Conservation (phyloP, 106 monocot species). For the Acanthochlamys bracteata region DNA sequence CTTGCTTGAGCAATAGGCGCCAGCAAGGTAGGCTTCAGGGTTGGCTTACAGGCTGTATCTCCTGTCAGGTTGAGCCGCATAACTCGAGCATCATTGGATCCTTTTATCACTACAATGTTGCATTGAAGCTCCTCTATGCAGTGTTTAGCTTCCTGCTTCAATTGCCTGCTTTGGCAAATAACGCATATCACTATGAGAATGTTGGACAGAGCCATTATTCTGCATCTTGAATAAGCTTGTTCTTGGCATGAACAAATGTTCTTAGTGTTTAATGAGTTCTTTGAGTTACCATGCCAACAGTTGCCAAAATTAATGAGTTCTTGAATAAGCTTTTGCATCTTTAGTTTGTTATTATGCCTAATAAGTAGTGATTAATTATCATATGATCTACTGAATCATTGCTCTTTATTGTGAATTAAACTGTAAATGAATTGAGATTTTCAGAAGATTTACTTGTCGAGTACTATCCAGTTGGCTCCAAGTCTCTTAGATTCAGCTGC, state of each 20-base stretch:
- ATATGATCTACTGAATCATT: not conserved
- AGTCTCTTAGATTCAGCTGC: constrained; percentile 45
- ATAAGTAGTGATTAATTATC: not conserved
- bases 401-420: not conserved
- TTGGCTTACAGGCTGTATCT: too few relatives aligned
- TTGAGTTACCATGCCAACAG: not conserved
- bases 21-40: too few relatives aligned
- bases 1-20: too few relatives aligned
- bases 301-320: not conserved
- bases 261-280: not conserved
- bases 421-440: not conserved
- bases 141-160: constrained; percentile 45
- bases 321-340: not conserved
- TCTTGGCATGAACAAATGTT: too few relatives aligned
- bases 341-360: not conserved
- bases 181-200: not conserved
- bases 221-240: too few relatives aligned
- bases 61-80: constrained; percentile 50
- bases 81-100: constrained; percentile 37
- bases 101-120: constrained; percentile 58
- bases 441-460: constrained; percentile 36
- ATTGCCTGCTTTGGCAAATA: constrained; percentile 22
- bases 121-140: constrained; percentile 57
- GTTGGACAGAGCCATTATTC: not conserved
- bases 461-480: constrained; percentile 56